phyloP scores from a whole-genome alignment of 2,329 filamentous ascomycete genomes.

The Metarhizium sp. region DNA sequence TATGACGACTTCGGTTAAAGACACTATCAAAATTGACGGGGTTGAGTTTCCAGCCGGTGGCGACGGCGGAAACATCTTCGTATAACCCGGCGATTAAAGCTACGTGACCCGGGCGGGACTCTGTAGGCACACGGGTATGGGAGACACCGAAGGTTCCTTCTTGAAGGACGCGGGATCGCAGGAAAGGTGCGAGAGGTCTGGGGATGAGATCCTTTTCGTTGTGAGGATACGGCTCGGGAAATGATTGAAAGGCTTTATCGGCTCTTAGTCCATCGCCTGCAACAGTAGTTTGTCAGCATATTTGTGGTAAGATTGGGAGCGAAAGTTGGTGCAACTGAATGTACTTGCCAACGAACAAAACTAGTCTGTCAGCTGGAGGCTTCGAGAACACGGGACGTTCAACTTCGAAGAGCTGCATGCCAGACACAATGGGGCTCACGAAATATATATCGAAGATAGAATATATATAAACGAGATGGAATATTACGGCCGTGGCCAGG shows the following conservation, averaged over 20 bases:
- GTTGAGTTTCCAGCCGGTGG: slow-evolving; percentile 96
- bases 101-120: slow-evolving; percentile 92
- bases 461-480: slow-evolving; percentile 87
- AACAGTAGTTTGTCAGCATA: neutral
- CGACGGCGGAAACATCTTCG: slow-evolving; percentile 95
- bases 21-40: slow-evolving; percentile 98
- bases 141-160: slow-evolving; percentile 96
- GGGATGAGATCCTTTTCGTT: slow-evolving; percentile 57
- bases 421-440: slow-evolving; percentile 91
- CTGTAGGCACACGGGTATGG: slow-evolving; percentile 91
- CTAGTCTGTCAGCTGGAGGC: slow-evolving; percentile 79
- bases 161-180: slow-evolving; percentile 79
- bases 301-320: neutral
- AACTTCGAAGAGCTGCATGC: slow-evolving; percentile 76
- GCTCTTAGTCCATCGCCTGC: slow-evolving; percentile 84
- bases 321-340: neutral
- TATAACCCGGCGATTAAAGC: slow-evolving; percentile 94
- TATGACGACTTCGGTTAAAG: slow-evolving; percentile 93
- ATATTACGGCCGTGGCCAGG: slow-evolving; percentile 77
- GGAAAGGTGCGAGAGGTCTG: slow-evolving; percentile 78
- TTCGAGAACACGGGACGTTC: slow-evolving; percentile 49
- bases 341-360: slow-evolving; percentile 76
- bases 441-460: slow-evolving; percentile 99
- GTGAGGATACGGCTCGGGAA: slow-evolving; percentile 73
- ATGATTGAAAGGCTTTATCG: slow-evolving; percentile 94